Conservation (phyloP, 2,329 filamentous ascomycete species). For the Exophiala xenobiotica region DNA sequence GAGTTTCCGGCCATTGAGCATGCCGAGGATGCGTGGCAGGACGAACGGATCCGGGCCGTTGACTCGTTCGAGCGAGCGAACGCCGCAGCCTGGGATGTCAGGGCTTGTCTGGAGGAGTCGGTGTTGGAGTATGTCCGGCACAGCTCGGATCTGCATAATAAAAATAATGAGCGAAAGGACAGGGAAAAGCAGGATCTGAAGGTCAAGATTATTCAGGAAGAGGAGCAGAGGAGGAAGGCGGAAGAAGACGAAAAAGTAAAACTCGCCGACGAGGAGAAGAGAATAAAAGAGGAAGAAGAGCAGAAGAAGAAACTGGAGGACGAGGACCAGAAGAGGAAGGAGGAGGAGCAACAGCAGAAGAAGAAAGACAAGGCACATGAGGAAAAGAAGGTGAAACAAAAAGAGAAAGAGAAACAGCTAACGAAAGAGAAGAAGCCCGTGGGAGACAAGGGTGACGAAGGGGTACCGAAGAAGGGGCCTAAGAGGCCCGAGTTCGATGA, state of each 20-base stretch:
- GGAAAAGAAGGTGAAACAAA: constrained; percentile 25
- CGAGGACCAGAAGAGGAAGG: constrained; percentile 7
- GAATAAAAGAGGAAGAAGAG: constrained; percentile 10
- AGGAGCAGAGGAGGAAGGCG: constrained; percentile 11
- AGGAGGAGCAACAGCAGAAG: constrained; percentile 32
- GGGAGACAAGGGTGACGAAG: not conserved
- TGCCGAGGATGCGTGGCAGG: not conserved
- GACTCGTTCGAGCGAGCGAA: constrained; percentile 4
- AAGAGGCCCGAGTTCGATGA: constrained; percentile 1
- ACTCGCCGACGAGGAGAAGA: not conserved
- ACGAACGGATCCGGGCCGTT: constrained; percentile 5
- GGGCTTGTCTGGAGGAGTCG: constrained; percentile 9
- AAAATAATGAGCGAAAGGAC: not conserved
- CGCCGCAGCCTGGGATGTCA: constrained; percentile 8
- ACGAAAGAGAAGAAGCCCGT: not conserved
- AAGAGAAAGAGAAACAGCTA: not conserved
- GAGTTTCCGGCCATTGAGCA: constrained; percentile 1
- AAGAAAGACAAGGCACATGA: constrained; percentile 41
- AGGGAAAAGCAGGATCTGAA: constrained; percentile 1
- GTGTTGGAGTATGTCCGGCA: constrained; percentile 1
- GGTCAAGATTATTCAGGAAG: constrained; percentile 4
- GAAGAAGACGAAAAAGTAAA: constrained; percentile 12
- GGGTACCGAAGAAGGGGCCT: not conserved
- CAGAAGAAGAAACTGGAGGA: constrained; percentile 13
- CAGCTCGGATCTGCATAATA: not conserved